phyloP scores from a whole-genome alignment of 345 rosid genomes.

The Ceriops decandra region DNA sequence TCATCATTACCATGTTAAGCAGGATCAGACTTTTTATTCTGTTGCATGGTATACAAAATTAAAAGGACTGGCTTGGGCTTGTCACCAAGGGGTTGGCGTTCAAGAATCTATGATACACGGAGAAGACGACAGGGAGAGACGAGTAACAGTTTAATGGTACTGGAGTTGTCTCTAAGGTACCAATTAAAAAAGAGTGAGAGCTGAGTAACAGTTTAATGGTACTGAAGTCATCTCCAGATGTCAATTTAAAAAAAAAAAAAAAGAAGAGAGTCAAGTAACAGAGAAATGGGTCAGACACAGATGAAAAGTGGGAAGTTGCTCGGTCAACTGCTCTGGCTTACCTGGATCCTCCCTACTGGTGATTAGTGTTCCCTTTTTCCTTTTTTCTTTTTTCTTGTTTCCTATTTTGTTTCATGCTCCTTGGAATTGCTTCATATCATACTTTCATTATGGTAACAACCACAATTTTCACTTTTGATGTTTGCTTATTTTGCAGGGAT shows the following conservation, averaged over 20 bases:
- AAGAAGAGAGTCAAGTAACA: neutral
- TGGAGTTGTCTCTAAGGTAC: no score
- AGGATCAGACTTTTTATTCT: no score
- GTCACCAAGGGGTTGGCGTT: neutral
- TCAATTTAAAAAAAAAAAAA: no score
- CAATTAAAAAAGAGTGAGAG: no score
- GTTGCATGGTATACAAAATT: no score
- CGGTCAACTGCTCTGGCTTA: slow-evolving; percentile 58
- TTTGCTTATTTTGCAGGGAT: slow-evolving; percentile 45
- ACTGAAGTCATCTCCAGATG: no score
- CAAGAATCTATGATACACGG: no score
- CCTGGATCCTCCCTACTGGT: slow-evolving; percentile 80
- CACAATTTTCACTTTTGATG: neutral
- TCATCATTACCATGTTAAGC: no score
- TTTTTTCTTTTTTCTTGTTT: neutral
- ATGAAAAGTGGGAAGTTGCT: slow-evolving; percentile 24
- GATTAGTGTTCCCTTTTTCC: neutral
- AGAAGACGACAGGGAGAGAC: no score
- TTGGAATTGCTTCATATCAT: neutral
- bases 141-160: no score
- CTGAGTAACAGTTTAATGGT: no score
- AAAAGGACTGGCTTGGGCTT: neutral
- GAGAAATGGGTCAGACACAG: slow-evolving; percentile 34
- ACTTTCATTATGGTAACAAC: no score
- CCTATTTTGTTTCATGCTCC: neutral